Conservation (phyloP, 2,329 filamentous ascomycete genomes). For the Grosmannia serpens region DNA sequence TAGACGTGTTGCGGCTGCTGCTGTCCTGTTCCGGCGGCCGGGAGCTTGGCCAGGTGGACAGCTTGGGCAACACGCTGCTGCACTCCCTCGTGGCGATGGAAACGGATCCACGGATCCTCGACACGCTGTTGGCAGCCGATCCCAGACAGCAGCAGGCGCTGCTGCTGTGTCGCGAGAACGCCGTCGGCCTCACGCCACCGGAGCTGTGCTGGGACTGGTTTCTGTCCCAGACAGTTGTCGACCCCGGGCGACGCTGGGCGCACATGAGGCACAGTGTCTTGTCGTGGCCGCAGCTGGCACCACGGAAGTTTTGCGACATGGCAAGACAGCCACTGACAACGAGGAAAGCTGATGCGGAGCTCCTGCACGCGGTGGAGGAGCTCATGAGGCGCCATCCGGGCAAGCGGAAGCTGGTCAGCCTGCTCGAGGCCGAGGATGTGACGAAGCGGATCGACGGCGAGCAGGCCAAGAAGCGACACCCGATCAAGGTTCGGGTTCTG, state of each 20-base stretch:
- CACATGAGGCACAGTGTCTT: conserved; percentile 7
- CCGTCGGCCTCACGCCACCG: conserved; percentile 60
- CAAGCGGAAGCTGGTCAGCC: conserved; percentile 38
- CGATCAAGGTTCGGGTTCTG: background rate
- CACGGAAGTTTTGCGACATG: background rate
- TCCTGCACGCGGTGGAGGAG: background rate
- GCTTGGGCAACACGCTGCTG: conserved; percentile 52
- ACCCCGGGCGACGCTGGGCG: background rate
- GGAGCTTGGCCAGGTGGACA: conserved; percentile 48
- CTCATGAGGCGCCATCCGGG: background rate
- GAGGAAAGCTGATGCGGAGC: background rate
- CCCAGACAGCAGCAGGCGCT: conserved; percentile 25
- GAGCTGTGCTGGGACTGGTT: conserved; percentile 53
- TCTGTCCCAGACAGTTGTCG: conserved; percentile 25
- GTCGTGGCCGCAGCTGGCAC: background rate
- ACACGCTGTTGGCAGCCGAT: conserved; percentile 39
- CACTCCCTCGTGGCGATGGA: conserved; percentile 39
- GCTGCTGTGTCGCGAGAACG: conserved; percentile 60
- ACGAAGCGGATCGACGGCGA: conserved; percentile 16
- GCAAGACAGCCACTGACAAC: background rate
- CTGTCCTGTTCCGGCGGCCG: conserved; percentile 41
- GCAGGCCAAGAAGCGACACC: conserved; percentile 5
- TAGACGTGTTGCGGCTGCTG: conserved; percentile 35
- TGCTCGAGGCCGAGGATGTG: conserved; percentile 40
- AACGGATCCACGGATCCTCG: conserved; percentile 23